phyloP scores from a whole-genome alignment of 2,329 filamentous ascomycete genomes.

The Nemania bipapillata region DNA sequence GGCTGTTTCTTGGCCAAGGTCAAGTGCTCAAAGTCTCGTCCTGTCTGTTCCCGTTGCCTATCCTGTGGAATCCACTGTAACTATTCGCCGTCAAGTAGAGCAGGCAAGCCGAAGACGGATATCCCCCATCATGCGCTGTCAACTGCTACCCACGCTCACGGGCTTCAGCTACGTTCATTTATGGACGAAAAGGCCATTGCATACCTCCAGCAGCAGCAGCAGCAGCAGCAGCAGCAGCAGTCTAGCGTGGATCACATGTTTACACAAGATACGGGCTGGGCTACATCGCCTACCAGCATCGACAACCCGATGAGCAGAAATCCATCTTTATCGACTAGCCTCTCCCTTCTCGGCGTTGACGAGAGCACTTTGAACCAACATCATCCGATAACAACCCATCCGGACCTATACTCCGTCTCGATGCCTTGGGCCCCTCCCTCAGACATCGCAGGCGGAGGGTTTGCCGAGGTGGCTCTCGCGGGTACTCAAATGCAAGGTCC shows the following conservation, averaged over 20 bases:
- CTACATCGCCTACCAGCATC: constrained; percentile 53
- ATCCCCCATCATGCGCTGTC: no score
- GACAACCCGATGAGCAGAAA: constrained; percentile 52
- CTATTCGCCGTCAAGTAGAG: constrained; percentile 64
- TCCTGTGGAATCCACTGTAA: constrained; percentile 61
- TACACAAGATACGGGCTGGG: constrained; percentile 55
- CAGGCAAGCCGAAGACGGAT: constrained; percentile 61
- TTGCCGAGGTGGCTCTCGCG: constrained; percentile 51
- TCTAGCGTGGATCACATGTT: constrained; percentile 50
- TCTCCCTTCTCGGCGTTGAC: constrained; percentile 47
- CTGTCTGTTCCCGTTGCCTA: constrained; percentile 64
- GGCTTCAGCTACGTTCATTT: constrained; percentile 39
- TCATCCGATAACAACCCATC: constrained; percentile 44
- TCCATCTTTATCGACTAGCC: constrained; percentile 52
- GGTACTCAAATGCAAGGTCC: constrained; percentile 45
- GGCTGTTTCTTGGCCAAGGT: constrained; percentile 67
- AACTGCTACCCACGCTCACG: constrained; percentile 35
- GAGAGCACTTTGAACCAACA: constrained; percentile 45
- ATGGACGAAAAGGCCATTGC: constrained; percentile 49
- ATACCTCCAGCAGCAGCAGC: constrained; percentile 47
- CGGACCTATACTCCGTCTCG: constrained; percentile 53
- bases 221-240: constrained; percentile 44
- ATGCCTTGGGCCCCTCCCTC: constrained; percentile 57
- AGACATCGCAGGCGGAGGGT: constrained; percentile 51
- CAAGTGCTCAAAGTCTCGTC: constrained; percentile 65